A percentile compares a stretch with the other conserved stretches of the same genome.
Evolutionary conservation across 2,329 filamentous ascomycete genomes (phyloP).

Genomic region (Escovopsis weberi): DNA sequence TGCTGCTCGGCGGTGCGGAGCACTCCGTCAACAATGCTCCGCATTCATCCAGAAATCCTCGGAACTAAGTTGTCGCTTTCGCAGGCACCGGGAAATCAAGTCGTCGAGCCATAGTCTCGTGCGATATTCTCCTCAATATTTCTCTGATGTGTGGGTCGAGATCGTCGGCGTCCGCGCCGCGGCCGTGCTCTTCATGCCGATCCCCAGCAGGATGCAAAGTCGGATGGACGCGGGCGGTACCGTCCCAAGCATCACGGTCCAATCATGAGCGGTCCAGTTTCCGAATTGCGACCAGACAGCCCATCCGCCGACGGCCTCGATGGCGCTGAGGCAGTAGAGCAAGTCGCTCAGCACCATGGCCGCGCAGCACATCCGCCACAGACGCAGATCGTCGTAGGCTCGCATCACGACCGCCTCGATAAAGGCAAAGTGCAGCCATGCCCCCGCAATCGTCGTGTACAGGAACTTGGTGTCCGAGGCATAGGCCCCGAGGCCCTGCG

Average conservation of each 20-base stretch:
- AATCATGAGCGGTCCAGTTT: slow-evolving; percentile 17
- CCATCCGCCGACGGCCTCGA: slow-evolving; percentile 22
- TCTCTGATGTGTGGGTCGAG: no score
- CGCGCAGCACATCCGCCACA: slow-evolving; percentile 21
- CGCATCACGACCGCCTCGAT: slow-evolving; percentile 21
- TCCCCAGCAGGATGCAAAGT: slow-evolving; percentile 15
- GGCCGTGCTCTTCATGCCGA: slow-evolving; percentile 9
- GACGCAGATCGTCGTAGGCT: slow-evolving; percentile 15
- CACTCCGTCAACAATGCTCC: no score
- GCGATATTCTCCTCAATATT: not conserved
- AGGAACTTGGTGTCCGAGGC: slow-evolving; percentile 10
- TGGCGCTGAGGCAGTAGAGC: slow-evolving; percentile 14
- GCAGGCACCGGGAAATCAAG: not conserved
- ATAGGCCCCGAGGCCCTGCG: slow-evolving; percentile 10
- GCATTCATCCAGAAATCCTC: no score
- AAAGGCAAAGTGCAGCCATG: slow-evolving; percentile 22
- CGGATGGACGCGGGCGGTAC: slow-evolving; percentile 15
- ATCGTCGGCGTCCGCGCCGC: no score
- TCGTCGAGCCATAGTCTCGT: not conserved
- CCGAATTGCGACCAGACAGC: slow-evolving; percentile 9
- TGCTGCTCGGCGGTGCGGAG: no score
- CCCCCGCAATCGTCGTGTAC: slow-evolving; percentile 5
- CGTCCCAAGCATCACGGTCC: slow-evolving; percentile 12
- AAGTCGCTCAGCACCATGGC: slow-evolving; percentile 23
- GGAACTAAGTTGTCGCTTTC: no score